phyloP scores from a whole-genome alignment of 768 basidiomycete genomes.

The Hebeloma cylindrosporum region DNA sequence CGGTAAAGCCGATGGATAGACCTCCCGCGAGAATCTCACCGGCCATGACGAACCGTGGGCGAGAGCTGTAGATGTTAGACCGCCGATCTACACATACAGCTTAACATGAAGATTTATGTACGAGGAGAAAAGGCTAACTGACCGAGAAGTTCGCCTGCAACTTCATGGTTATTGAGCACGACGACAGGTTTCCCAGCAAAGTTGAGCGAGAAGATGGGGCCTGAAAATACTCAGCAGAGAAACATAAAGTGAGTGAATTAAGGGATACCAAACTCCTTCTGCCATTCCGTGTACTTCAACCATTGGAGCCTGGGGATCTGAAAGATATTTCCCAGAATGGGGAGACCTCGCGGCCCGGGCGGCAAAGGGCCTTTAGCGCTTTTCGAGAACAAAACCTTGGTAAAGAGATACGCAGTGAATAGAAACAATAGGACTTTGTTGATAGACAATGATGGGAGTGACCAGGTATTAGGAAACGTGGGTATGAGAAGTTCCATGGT shows the following conservation, averaged over 20 bases:
- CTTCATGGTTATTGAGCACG: conserved; percentile 4
- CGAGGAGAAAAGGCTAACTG: not conserved
- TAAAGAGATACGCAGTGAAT: no score
- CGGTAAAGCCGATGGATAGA: not conserved
- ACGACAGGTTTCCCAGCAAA: conserved; percentile 40
- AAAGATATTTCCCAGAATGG: conserved; percentile 59
- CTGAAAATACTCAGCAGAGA: conserved; percentile 60
- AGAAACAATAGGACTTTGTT: no score
- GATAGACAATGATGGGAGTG: no score
- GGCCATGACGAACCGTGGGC: conserved; percentile 3
- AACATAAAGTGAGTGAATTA: conserved; percentile 51
- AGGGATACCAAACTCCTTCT: conserved; percentile 56
- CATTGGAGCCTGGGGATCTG: conserved; percentile 64
- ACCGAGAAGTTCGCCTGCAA: conserved; percentile 1
- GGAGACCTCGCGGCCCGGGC: conserved; percentile 68
- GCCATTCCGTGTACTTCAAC: conserved; percentile 58
- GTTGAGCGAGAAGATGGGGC: conserved; percentile 55
- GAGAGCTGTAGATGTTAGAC: conserved; percentile 5
- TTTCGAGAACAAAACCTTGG: no score
- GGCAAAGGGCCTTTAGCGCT: no score
- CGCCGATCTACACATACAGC: not conserved
- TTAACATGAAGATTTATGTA: not conserved
- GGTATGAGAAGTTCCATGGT: no score
- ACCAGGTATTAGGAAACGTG: no score
- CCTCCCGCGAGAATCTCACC: conserved; percentile 6